Conservation (phyloP, 2,329 filamentous ascomycete genomes). For the Curvularia lunata region DNA sequence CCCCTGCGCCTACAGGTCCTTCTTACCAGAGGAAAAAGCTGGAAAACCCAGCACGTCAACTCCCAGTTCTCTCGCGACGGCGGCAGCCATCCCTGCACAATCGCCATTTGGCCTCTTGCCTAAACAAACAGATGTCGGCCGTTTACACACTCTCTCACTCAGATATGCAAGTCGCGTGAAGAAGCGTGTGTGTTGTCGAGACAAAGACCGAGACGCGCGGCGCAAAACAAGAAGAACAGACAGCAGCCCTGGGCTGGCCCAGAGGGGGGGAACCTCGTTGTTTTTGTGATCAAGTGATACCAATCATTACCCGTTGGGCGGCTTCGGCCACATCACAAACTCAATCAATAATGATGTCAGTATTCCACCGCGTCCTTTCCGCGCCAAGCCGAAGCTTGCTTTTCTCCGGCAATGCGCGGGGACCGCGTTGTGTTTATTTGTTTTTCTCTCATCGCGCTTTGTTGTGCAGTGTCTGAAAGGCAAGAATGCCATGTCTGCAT, state of each 20-base stretch:
- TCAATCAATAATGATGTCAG: slow-evolving; percentile 24
- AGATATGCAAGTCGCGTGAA: not conserved
- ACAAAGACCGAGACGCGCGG: too few relatives aligned
- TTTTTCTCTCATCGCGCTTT: not conserved
- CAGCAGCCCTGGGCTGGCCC: too few relatives aligned
- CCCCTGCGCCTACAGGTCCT: not conserved
- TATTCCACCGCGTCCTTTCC: slow-evolving; percentile 11
- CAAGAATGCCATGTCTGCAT: too few relatives aligned
- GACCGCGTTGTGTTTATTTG: not conserved
- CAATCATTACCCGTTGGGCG: too few relatives aligned
- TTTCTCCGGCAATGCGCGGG: not conserved
- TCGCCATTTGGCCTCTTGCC: slow-evolving; percentile 42
- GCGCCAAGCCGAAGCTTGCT: slow-evolving; percentile 22
- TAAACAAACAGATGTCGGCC: not conserved
- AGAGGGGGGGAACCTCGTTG: not conserved
- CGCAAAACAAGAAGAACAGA: too few relatives aligned
- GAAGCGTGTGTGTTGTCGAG: too few relatives aligned
- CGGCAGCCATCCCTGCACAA: slow-evolving; percentile 55
- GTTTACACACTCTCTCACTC: too few relatives aligned
- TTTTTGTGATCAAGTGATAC: not conserved
- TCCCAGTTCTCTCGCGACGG: slow-evolving; percentile 60
- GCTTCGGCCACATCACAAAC: not conserved
- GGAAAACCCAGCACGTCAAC: slow-evolving; percentile 53
- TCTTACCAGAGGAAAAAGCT: slow-evolving; percentile 59
- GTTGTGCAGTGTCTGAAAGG: too few relatives aligned